Conservation (phyloP, 2,329 filamentous ascomycete genomes). For the Penicillium sp. region DNA sequence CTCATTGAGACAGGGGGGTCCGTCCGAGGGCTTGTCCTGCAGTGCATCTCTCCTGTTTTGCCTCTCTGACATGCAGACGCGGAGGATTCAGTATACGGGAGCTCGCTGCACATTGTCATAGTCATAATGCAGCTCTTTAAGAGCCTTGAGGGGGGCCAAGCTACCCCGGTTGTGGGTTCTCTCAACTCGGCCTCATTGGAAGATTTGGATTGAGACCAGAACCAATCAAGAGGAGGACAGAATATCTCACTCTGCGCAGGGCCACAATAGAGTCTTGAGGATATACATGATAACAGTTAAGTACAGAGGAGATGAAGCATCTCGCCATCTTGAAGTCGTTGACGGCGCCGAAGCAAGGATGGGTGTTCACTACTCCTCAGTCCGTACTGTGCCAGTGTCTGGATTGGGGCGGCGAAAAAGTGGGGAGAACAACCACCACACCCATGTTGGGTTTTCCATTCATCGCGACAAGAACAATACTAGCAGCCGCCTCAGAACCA, state of each 20-base stretch:
- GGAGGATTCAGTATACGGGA: slow-evolving; percentile 17
- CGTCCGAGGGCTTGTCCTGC: background rate
- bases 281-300: background rate
- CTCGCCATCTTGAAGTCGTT: background rate
- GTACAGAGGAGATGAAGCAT: background rate
- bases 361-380: background rate
- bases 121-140: slow-evolving; percentile 8
- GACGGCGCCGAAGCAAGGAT: background rate
- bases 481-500: background rate
- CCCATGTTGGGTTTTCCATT: background rate
- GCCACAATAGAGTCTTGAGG: background rate
- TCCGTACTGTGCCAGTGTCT: background rate
- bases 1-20: slow-evolving; percentile 2
- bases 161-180: background rate
- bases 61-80: slow-evolving; percentile 17
- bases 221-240: too few relatives aligned
- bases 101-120: slow-evolving; percentile 18
- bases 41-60: background rate
- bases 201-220: background rate
- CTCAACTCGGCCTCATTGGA: background rate
- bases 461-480: background rate
- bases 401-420: background rate
- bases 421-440: slow-evolving; percentile 14
- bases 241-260: background rate
- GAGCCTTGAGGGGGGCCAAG: slow-evolving; percentile 5